Conservation (phyloP, 495 filamentous ascomycete species). For the Neurospora sp. region DNA sequence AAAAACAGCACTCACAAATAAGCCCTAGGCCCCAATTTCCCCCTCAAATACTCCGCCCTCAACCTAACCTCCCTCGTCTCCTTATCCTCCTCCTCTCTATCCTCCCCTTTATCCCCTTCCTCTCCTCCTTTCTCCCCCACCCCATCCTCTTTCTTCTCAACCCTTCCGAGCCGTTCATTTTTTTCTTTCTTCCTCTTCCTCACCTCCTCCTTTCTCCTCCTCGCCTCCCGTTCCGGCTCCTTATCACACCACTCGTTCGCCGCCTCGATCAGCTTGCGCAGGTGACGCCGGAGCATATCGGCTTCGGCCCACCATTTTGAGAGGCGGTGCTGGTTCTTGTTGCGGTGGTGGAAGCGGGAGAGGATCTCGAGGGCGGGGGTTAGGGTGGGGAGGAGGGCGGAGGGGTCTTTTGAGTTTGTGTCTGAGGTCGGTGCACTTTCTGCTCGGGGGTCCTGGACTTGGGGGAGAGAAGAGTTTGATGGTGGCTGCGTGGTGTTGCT, state of each 20-base stretch:
- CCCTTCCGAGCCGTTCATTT: background rate
- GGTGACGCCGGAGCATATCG: slow-evolving; percentile 52
- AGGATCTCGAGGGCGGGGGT: slow-evolving; percentile 34
- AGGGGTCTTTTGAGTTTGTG: background rate
- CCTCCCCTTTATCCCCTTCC: slow-evolving; percentile 13
- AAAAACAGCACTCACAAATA: slow-evolving; percentile 23
- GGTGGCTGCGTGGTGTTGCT: background rate
- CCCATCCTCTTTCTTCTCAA: background rate
- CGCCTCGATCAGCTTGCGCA: slow-evolving; percentile 40
- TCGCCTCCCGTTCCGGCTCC: slow-evolving; percentile 1
- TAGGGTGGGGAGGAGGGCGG: slow-evolving; percentile 4
- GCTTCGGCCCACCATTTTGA: slow-evolving; percentile 67
- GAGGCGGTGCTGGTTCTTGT: slow-evolving; percentile 69
- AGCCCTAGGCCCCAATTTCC: slow-evolving; percentile 15
- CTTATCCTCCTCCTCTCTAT: slow-evolving; percentile 1
- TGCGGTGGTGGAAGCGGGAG: slow-evolving; percentile 60
- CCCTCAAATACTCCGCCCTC: slow-evolving; percentile 10
- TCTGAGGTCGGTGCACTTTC: background rate
- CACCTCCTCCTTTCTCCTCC: background rate
- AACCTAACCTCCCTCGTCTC: slow-evolving; percentile 10
- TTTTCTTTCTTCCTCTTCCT: slow-evolving; percentile 9
- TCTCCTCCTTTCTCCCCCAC: slow-evolving; percentile 1
- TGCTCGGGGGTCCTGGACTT: background rate
- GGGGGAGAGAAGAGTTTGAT: background rate
- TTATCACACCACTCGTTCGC: slow-evolving; percentile 17